Evolutionary conservation across 2,329 filamentous ascomycete genomes (phyloP), one percentile per base, ranked within the genome.

Genomic region (Fusarium sp.): DNA sequence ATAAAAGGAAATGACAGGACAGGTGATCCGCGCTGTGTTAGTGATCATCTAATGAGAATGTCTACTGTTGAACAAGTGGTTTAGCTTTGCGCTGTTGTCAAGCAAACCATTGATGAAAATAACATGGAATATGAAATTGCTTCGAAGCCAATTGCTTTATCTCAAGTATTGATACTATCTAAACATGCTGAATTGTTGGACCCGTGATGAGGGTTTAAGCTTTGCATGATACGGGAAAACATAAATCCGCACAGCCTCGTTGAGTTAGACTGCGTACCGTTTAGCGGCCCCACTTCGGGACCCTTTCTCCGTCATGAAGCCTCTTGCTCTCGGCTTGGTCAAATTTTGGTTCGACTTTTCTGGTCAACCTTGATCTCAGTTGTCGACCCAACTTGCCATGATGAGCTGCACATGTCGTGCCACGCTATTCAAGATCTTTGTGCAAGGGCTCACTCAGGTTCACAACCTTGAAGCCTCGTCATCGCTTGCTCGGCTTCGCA

Each of bases 351-450:
- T 53, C 64, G 49, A 55, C 55, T 69, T 70, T 70, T 70, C 48
- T 56, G 52, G 51, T 42, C 27, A 39, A 37, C 41, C 44, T 38
- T 31, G 37, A 59, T 50, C 39, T 33, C 27, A 29, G 19, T 21
- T 27, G 29, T 49, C 35, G 47, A 47, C 48, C 45, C 31, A 43
- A 52, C 44, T 36, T 55, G 31, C 56, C 61, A 65, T 58, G 43
- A 84, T 84, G 82, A 75, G 69, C 58, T 84, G 82, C 67, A 71
- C 77, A 19, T 85, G 82, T 59, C 78, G 80, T 54, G 75, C 73
- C 7, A 72, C 75, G 27, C 75, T 82, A 9, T 70, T 82, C 65
- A 73, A 75, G 49, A 74, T 79, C n/a, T 84, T 85, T 55, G 70
- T 83, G 11, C 78, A 77, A 57, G 80, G 76, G 27, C 72, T 84